Percentiles rank a stretch among this genome's conserved stretches.
Evolutionary conservation across 257 asterid genomes (phyloP).

Genomic region (Henckelia pumila): DNA sequence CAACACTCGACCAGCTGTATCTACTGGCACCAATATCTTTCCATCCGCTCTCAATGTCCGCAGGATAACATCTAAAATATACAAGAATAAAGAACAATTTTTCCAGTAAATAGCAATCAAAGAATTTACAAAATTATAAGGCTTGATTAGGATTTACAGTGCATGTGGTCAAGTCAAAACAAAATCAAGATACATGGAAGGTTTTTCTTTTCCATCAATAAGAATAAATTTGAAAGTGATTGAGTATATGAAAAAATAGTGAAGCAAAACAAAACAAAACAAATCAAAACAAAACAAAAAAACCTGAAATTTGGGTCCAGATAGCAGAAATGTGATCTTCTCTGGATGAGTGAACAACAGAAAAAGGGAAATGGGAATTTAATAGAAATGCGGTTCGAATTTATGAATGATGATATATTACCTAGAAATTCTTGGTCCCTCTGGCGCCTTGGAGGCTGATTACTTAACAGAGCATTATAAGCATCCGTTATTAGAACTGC

Average conservation of each 20-base stretch:
- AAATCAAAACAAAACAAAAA: too few species aligned
- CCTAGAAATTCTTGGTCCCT: slow-evolving; percentile 95
- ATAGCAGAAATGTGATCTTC: slow-evolving; percentile 7
- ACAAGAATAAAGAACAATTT: slow-evolving; percentile 23
- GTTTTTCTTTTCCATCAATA: slow-evolving; percentile 5
- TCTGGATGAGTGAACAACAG: slow-evolving; percentile 19
- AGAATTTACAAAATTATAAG: not conserved
- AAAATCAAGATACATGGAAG: not conserved
- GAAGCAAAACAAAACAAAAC: too few species aligned
- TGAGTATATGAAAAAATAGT: not conserved
- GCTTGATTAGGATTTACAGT: slow-evolving; percentile 10
- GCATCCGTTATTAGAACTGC: slow-evolving; percentile 95
- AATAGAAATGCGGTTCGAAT: slow-evolving; percentile 16
- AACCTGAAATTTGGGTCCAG: slow-evolving; percentile 17
- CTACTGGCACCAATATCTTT: slow-evolving; percentile 86
- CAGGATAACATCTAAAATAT: slow-evolving; percentile 56
- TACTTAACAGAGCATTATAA: slow-evolving; percentile 76
- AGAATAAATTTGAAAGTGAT: slow-evolving; percentile 4
- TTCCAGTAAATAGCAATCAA: slow-evolving; percentile 4
- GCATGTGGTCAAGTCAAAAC: slow-evolving; percentile 13
- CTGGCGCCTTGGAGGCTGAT: slow-evolving; percentile 91
- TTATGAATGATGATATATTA: slow-evolving; percentile 30
- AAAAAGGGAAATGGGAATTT: slow-evolving; percentile 5
- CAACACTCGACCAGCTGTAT: slow-evolving; percentile 95
- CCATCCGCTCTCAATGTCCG: slow-evolving; percentile 73